Evolutionary conservation across 208 protist genomes (phyloP), one percentile per base, ranked within the genome.

Genomic region (Trypanosoma boissoni): DNA sequence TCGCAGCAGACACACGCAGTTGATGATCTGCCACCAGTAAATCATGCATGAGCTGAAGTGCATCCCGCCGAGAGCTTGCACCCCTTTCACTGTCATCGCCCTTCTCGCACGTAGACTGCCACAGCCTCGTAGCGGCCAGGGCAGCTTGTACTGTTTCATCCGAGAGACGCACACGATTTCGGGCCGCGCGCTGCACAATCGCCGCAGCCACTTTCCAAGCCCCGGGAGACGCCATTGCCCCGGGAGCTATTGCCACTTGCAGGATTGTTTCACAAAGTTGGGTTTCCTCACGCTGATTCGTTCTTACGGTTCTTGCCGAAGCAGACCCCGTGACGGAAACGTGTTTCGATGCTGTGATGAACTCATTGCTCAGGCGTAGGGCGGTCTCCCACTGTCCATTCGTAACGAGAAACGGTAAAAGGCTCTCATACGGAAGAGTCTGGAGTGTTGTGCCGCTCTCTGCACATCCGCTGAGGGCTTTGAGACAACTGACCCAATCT

Each of bases 331-430:
- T 42, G 14, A 29, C 10, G 21, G 53, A 9, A 20, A 29, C 7
- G 7, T 7, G 3, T 3, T 55, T 39, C 16, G 52, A 37, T 14
- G 26, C 46, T 20, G 28, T 31, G 7, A 67, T 51, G 0, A 65
- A 21, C 50, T 60, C 31, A 39, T 48, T 55, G 23, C 54, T 58
- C n/a, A 73, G 36, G 12, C 60, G 65, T 9, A 71, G 28, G 7
- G 58, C 56, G n/a, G 44, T 46, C 37, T 73, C 58, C 76, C 76
- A 82, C 36, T 78, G 71, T 2, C 76, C 76, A 18, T 69, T 29
- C n/a, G 48, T 41, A 6, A 70, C 37, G 20, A 82, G 51, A 44
- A 77, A 72, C 5, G 76, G 64, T 50, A 82, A 62, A 12, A 79
- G 32, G 27, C 24, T 57, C 2, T 62, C 37, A 43, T 58, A 49